Percentiles rank a stretch among this genome's conserved stretches.
phyloP scores from a whole-genome alignment of 352 stramenopile genomes.

The Globisporangium rhizosaccharum region DNA sequence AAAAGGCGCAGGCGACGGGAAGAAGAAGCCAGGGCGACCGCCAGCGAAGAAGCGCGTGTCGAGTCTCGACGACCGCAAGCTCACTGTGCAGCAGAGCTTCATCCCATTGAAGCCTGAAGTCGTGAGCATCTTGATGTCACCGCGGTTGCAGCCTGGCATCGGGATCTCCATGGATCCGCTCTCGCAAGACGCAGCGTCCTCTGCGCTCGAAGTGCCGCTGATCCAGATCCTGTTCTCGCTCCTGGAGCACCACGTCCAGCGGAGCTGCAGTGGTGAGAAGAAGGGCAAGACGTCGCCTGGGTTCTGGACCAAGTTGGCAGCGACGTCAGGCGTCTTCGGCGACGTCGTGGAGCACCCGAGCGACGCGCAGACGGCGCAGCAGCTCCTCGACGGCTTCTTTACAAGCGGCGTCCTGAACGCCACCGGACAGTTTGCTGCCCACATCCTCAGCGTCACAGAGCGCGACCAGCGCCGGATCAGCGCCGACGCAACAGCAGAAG shows the following conservation, averaged over 20 bases:
- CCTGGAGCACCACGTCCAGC: slow-evolving; percentile 12
- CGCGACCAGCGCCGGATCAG: not conserved
- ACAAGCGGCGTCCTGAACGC: slow-evolving; percentile 12
- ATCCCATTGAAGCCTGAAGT: slow-evolving; percentile 24
- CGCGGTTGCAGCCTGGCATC: slow-evolving; percentile 7
- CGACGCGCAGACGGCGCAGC: not conserved
- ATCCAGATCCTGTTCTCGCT: slow-evolving; percentile 15
- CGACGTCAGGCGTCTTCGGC: not conserved
- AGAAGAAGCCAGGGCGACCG: slow-evolving; percentile 24
- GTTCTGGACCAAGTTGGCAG: slow-evolving; percentile 6
- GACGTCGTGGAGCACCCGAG: slow-evolving; percentile 12
- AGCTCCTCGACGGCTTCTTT: slow-evolving; percentile 7
- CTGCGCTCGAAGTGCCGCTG: slow-evolving; percentile 11
- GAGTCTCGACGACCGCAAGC: slow-evolving; percentile 15
- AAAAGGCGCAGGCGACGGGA: slow-evolving; percentile 8
- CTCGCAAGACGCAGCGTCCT: not conserved
- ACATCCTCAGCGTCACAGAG: slow-evolving; percentile 8
- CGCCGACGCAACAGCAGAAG: not conserved
- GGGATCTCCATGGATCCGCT: slow-evolving; percentile 3
- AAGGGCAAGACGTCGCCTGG: not conserved
- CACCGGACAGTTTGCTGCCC: slow-evolving; percentile 9
- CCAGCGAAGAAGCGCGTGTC: slow-evolving; percentile 14
- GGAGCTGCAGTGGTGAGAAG: slow-evolving; percentile 13
- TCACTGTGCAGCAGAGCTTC: slow-evolving; percentile 24
- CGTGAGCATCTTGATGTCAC: slow-evolving; percentile 28